phyloP scores from a whole-genome alignment of 2,329 filamentous ascomycete genomes.

The Exophiala aquamarina region DNA sequence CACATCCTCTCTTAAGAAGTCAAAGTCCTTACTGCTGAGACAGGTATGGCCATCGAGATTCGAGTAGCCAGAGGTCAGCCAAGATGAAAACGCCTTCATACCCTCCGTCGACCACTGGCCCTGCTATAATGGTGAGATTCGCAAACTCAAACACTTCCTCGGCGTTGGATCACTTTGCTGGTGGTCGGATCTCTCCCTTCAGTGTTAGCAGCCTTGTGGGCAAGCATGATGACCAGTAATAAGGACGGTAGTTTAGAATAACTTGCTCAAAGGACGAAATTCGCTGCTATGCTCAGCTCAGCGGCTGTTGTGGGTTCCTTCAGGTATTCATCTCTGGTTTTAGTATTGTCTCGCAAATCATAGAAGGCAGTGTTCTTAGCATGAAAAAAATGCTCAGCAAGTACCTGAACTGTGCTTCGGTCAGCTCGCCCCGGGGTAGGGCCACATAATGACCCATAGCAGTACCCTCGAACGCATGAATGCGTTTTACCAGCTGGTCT shows the following conservation, averaged over 20 bases:
- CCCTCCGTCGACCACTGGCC: not conserved
- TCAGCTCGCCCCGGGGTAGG: not conserved
- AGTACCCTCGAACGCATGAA: constrained; percentile 1
- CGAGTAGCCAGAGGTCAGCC: too few species aligned
- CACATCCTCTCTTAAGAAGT: too few species aligned
- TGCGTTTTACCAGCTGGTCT: not conserved
- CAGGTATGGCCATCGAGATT: too few species aligned
- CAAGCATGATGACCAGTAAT: constrained; percentile 9
- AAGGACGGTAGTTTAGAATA: constrained; percentile 8
- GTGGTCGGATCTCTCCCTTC: not conserved
- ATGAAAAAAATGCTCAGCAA: constrained; percentile 5
- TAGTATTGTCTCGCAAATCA: constrained; percentile 4
- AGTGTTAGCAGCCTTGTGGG: constrained; percentile 6
- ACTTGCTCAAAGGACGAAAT: constrained; percentile 5
- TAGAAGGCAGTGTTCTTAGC: constrained; percentile 5
- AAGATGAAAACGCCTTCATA: constrained; percentile 3
- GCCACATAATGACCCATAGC: constrained; percentile 7
- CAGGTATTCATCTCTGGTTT: constrained; percentile 1
- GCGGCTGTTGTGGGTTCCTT: constrained; percentile 1
- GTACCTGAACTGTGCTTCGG: constrained; percentile 6
- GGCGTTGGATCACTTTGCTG: not conserved
- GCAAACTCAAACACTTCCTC: constrained; percentile 12
- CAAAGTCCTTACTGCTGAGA: too few species aligned
- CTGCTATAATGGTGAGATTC: constrained; percentile 9
- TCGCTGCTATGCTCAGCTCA: constrained; percentile 6